These are phyloP conservation scores for Panaeolus papilionaceus DNA, from an alignment of 768 basidiomycete species.

Conservation along the genomic window DNA sequence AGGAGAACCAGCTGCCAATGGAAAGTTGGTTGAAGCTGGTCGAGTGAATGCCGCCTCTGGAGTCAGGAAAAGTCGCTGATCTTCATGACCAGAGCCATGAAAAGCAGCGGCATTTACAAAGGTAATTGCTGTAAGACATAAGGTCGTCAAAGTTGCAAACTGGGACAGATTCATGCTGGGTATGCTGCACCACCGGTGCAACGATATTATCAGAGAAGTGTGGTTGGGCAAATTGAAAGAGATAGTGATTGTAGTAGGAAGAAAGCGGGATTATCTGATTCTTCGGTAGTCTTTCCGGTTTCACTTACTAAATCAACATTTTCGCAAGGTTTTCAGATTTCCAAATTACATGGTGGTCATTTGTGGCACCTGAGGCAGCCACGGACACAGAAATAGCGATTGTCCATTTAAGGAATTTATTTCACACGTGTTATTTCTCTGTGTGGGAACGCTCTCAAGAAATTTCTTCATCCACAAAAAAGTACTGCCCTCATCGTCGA, in stretches of 20 bases:
- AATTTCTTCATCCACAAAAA: slow-evolving; percentile 39
- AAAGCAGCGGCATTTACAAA: not conserved
- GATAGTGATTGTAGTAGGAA: slow-evolving; percentile 5
- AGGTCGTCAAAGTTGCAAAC: not conserved
- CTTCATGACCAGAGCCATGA: not conserved
- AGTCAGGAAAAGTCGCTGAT: not conserved
- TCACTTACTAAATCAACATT: slow-evolving; percentile 1
- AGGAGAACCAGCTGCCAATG: slow-evolving; percentile 3
- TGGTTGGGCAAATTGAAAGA: not conserved
- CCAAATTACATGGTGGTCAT: not conserved
- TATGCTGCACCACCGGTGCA: not conserved
- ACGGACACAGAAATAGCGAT: not conserved
- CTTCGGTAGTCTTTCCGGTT: slow-evolving; percentile 12
- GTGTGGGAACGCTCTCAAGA: slow-evolving; percentile 34
- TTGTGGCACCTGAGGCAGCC: not conserved
- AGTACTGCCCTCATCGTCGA: slow-evolving; percentile 27
- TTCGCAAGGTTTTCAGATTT: slow-evolving; percentile 11
- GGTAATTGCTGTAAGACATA: not conserved
- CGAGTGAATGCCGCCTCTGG: not conserved
- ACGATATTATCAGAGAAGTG: not conserved
- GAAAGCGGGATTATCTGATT: not conserved
- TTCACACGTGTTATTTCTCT: slow-evolving; percentile 33
- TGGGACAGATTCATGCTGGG: not conserved
- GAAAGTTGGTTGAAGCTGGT: not conserved
- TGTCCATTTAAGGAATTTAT: slow-evolving; percentile 21